phyloP scores from a whole-genome alignment of 805 yeast genomes.

The Wickerhamiella nectarea region DNA sequence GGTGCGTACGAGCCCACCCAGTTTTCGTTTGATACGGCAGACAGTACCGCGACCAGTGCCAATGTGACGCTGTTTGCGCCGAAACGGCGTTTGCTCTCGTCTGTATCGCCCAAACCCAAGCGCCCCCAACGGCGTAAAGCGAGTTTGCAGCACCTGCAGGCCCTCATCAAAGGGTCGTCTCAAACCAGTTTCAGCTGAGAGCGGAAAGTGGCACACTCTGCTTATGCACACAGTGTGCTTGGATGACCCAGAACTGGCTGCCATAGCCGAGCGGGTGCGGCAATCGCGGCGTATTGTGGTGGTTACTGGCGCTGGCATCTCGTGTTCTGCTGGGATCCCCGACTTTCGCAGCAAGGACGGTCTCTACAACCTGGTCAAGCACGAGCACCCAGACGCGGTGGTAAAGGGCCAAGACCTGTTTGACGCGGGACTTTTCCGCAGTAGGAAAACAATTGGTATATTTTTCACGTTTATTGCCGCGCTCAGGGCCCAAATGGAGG shows the following conservation, averaged over 20 bases:
- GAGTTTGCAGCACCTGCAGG: background rate
- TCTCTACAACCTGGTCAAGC: conserved; percentile 58
- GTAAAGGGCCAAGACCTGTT: conserved; percentile 83
- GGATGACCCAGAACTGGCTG: conserved; percentile 12
- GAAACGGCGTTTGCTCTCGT: background rate
- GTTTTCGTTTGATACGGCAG: background rate
- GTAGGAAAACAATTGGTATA: conserved; percentile 47
- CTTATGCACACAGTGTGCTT: conserved; percentile 16
- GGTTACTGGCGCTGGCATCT: conserved; percentile 91
- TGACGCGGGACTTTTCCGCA: conserved; percentile 70
- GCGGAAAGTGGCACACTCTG: background rate
- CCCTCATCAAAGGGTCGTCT: background rate
- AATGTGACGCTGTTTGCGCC: background rate
- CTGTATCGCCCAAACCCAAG: background rate
- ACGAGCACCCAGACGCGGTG: conserved; percentile 42
- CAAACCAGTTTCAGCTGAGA: too few relatives aligned
- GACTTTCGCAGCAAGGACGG: conserved; percentile 83
- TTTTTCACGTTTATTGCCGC: conserved; percentile 85
- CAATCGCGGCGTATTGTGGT: conserved; percentile 32
- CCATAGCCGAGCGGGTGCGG: conserved; percentile 15
- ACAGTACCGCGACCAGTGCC: background rate
- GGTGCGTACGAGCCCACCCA: background rate
- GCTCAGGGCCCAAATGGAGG: conserved; percentile 46
- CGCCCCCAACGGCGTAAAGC: background rate
- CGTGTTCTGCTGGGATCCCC: conserved; percentile 95